phyloP scores from a whole-genome alignment of 148 eudicot species.

The Hydrangea macrophylla region DNA sequence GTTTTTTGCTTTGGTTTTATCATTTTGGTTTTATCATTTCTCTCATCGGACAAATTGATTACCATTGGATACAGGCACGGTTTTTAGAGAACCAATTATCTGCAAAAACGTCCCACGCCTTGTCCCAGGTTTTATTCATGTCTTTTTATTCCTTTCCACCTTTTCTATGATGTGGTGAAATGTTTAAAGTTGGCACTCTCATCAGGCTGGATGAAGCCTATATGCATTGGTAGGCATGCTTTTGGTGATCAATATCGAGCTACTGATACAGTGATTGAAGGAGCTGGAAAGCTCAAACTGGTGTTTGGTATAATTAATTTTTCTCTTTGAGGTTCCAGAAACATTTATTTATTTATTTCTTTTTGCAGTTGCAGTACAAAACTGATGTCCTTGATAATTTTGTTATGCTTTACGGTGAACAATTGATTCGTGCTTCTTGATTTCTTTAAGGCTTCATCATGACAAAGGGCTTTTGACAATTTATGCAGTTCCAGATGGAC shows the following conservation, averaged over 20 bases:
- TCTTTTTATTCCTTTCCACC: neutral
- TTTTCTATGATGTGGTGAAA: neutral
- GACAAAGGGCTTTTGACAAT: constrained; percentile 4
- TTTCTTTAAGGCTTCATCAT: neutral
- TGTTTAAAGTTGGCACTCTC: neutral
- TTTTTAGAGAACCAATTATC: constrained; percentile 73
- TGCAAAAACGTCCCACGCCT: constrained; percentile 71
- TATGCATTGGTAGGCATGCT: constrained; percentile 82
- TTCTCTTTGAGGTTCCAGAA: neutral
- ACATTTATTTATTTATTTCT: neutral
- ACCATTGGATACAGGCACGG: constrained; percentile 50
- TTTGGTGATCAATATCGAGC: constrained; percentile 80
- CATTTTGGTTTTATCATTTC: constrained; percentile 1
- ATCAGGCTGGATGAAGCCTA: constrained; percentile 68
- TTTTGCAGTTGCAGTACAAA: neutral
- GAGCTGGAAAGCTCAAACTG: constrained; percentile 69
- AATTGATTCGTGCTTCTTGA: neutral
- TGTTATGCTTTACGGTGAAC: no score
- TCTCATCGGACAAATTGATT: constrained; percentile 1
- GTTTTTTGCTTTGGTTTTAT: neutral
- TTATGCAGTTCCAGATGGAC: constrained; percentile 59
- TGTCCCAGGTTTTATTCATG: constrained; percentile 41
- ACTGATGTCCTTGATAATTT: no score
- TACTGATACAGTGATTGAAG: constrained; percentile 66
- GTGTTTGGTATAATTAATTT: constrained; percentile 50